Percentiles rank a stretch among this genome's conserved stretches.
Conservation (phyloP, 768 basidiomycete genomes). For the Suillus clintonianus region DNA sequence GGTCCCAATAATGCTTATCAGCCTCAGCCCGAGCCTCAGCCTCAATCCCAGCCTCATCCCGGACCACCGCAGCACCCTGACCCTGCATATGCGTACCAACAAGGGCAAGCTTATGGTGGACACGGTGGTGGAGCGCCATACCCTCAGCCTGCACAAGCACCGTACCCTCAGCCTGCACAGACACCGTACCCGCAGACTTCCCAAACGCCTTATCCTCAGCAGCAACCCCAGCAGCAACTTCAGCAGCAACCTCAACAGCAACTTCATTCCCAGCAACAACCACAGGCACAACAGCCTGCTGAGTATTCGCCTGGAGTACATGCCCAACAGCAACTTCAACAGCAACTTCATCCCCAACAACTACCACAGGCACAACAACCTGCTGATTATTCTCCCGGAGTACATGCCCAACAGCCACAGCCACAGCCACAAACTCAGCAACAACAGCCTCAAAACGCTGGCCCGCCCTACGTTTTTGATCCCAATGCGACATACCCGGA, state of each 20-base stretch:
- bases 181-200: constrained; percentile 33
- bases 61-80: constrained; percentile 26
- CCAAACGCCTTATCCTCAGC: constrained; percentile 34
- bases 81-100: constrained; percentile 24
- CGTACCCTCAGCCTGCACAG: constrained; percentile 30
- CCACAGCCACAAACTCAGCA: constrained; percentile 25
- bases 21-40: constrained; percentile 35
- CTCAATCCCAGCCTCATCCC: constrained; percentile 27
- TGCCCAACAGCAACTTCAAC: constrained; percentile 18
- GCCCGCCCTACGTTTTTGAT: constrained; percentile 59
- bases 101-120: constrained; percentile 24
- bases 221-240: constrained; percentile 37
- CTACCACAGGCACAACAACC: constrained; percentile 25
- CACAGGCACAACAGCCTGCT: constrained; percentile 21
- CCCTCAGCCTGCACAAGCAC: constrained; percentile 10
- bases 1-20: constrained; percentile 44
- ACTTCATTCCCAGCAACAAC: constrained; percentile 29
- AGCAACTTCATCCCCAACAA: too few species aligned
- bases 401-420: constrained; percentile 20
- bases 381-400: not conserved
- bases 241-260: constrained; percentile 47
- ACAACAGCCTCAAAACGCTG: constrained; percentile 26
- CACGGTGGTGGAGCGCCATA: constrained; percentile 1
- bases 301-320: constrained; percentile 4
- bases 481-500: constrained; percentile 71